A percentile compares a stretch with the other conserved stretches of the same genome.
Conservation (phyloP, 2,329 filamentous ascomycete species). For the Elsinoe arachidis region DNA sequence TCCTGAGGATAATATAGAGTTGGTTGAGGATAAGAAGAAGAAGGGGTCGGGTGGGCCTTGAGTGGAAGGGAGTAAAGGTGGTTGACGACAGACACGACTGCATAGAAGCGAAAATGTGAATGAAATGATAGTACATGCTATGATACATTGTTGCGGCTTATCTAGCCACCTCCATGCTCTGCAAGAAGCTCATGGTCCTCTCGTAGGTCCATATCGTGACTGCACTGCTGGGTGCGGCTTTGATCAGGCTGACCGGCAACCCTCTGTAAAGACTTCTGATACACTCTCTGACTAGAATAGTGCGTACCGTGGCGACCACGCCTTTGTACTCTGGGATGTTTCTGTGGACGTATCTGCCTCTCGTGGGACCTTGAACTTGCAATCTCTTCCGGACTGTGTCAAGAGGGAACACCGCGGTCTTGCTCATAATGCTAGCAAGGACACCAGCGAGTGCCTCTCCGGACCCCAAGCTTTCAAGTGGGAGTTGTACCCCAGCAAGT, state of each 20-base stretch:
- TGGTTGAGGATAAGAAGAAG: constrained; percentile 94
- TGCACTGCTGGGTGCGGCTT: constrained; percentile 86
- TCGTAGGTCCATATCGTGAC: constrained; percentile 96
- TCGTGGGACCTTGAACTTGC: constrained; percentile 88
- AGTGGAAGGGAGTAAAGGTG: neutral
- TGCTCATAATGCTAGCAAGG: constrained; percentile 68
- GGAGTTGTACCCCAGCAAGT: constrained; percentile 42
- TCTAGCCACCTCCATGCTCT: neutral
- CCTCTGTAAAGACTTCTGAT: constrained; percentile 77
- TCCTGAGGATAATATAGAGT: constrained; percentile 89
- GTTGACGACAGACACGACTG: neutral
- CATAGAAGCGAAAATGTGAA: neutral
- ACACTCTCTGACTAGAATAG: constrained; percentile 66
- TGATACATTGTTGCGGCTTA: neutral
- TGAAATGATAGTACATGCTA: neutral
- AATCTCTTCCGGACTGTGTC: constrained; percentile 88
- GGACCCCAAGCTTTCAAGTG: constrained; percentile 53
- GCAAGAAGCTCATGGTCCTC: constrained; percentile 50
- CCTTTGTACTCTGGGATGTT: constrained; percentile 80
- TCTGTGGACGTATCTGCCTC: constrained; percentile 66
- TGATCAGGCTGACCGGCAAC: constrained; percentile 77
- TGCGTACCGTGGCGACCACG: constrained; percentile 55
- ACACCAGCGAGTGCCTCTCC: constrained; percentile 79
- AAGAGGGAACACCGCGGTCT: constrained; percentile 85
- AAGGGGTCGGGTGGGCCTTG: constrained; percentile 37